Evolutionary conservation across 1,284 basidiomycete genomes (phyloP).

Genomic region (Cryptococcus sp.): DNA sequence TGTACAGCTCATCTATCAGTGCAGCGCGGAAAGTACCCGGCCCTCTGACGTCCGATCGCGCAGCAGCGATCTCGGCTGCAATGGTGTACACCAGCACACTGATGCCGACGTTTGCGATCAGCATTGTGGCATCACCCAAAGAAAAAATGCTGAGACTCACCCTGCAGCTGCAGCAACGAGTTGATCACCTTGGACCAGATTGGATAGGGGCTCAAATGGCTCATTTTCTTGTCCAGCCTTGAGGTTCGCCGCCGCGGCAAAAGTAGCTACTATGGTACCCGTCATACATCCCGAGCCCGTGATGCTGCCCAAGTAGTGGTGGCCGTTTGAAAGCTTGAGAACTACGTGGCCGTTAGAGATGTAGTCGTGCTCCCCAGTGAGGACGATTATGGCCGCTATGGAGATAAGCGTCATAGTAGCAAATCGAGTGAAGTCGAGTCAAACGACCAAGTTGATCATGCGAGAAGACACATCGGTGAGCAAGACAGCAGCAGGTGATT

Average conservation of each 20-base stretch:
- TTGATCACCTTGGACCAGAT: conserved; percentile 69
- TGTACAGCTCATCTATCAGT: conserved; percentile 77
- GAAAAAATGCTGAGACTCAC: too few species aligned
- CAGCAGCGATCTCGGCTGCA: conserved; percentile 77
- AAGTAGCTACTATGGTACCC: conserved; percentile 58
- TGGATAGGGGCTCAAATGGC: conserved; percentile 33
- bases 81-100: conserved; percentile 80
- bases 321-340: conserved; percentile 73
- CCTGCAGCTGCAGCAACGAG: conserved; percentile 72
- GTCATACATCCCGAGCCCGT: conserved; percentile 64
- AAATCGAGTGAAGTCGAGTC: neutral
- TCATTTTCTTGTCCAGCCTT: conserved; percentile 18
- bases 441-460: neutral
- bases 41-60: conserved; percentile 69
- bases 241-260: conserved; percentile 69
- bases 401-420: neutral
- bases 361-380: conserved; percentile 83
- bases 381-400: conserved; percentile 73
- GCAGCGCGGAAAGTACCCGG: conserved; percentile 86
- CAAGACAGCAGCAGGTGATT: too few species aligned
- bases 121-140: too few species aligned
- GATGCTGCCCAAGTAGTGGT: conserved; percentile 56
- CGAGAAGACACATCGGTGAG: neutral
- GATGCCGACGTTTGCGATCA: neutral
- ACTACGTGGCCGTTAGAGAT: conserved; percentile 78